These are phyloP conservation scores for Lolium rigidum DNA, from an alignment of 176 grass and related monocot species.

Conservation along the genomic window DNA sequence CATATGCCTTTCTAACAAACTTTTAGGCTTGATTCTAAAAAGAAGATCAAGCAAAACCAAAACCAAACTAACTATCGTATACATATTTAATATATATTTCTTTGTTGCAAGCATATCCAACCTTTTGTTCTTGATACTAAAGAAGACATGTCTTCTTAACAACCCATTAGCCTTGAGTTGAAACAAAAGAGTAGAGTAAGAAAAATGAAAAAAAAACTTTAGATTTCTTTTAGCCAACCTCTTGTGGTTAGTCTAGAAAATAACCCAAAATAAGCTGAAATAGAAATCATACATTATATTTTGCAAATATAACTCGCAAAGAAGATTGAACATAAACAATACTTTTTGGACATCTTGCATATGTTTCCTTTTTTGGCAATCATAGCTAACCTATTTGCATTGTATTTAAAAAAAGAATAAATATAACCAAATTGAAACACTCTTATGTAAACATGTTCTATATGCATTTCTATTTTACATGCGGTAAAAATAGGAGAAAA, in stretches of 20 bases:
- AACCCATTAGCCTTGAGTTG: not conserved
- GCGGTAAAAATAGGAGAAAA: not conserved
- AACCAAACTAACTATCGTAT: not conserved
- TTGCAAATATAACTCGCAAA: not conserved
- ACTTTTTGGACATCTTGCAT: too few relatives aligned
- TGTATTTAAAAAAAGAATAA: not conserved
- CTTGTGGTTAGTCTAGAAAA: not conserved
- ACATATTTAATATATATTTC: not conserved
- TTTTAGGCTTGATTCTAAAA: not conserved
- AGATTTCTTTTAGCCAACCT: not conserved
- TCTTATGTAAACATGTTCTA: not conserved
- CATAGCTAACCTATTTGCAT: too few relatives aligned
- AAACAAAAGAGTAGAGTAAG: not conserved
- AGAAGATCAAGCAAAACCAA: not conserved
- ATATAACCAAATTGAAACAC: not conserved
- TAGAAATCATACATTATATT: not conserved
- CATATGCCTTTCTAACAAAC: too few relatives aligned
- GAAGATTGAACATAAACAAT: not conserved
- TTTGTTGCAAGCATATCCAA: not conserved
- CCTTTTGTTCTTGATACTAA: not conserved
- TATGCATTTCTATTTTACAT: not conserved
- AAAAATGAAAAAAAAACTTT: not conserved
- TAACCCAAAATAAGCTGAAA: not conserved
- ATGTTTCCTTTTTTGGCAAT: not conserved
- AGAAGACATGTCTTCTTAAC: not conserved